Conservation (phyloP, 2,329 filamentous ascomycete species). For the Aspergillus sp. region DNA sequence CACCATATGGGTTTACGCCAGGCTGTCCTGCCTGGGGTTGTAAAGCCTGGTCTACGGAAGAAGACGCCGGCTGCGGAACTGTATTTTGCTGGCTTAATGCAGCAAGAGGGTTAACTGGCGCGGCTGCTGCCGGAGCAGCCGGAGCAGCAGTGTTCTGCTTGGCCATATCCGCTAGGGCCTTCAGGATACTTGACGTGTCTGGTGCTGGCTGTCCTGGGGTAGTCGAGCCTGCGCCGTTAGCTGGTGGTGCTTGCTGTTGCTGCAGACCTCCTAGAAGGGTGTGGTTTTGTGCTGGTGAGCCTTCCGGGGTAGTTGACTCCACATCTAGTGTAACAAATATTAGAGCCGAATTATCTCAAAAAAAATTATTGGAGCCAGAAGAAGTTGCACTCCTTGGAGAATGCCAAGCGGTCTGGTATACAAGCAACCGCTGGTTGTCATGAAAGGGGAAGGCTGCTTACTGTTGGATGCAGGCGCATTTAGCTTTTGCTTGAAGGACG, state of each 20-base stretch:
- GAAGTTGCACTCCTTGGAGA: neutral
- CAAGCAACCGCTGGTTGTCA: conserved; percentile 6
- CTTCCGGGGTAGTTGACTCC: conserved; percentile 68
- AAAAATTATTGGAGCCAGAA: neutral
- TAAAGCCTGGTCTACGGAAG: conserved; percentile 47
- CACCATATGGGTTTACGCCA: conserved; percentile 58
- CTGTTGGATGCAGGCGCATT: conserved; percentile 60
- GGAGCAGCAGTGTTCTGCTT: conserved; percentile 66
- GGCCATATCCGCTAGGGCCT: conserved; percentile 76
- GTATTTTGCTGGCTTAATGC: conserved; percentile 51
- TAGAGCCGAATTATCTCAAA: conserved; percentile 21
- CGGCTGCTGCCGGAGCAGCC: conserved; percentile 34
- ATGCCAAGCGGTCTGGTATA: neutral
- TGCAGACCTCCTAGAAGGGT: conserved; percentile 38
- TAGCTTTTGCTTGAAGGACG: conserved; percentile 80
- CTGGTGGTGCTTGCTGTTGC: conserved; percentile 25
- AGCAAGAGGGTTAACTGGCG: conserved; percentile 47
- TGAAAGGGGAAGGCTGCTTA: conserved; percentile 52
- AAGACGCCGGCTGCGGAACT: conserved; percentile 38
- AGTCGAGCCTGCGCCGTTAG: conserved; percentile 24
- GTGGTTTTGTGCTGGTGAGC: conserved; percentile 49
- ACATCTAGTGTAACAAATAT: conserved; percentile 49
- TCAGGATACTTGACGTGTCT: conserved; percentile 68
- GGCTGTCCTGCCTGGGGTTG: conserved; percentile 48
- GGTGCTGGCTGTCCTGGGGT: conserved; percentile 40